Evolutionary conservation across 768 basidiomycete species (phyloP), one percentile per base, ranked within the genome.

Genomic region (Russula virescens): DNA sequence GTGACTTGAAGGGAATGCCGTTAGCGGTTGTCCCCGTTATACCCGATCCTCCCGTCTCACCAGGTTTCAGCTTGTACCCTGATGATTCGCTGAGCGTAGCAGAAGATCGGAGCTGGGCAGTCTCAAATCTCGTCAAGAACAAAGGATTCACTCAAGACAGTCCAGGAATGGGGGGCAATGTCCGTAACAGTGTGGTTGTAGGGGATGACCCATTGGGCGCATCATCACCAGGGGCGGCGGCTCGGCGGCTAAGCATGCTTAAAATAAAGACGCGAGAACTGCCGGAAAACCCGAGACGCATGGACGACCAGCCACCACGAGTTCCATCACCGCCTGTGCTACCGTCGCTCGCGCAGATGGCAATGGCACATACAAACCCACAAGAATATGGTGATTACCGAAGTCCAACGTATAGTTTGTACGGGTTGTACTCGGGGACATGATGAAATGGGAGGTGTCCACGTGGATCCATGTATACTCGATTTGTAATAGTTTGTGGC

Each of bases 361-460:
- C 81, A 53, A 71, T 91, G 69, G 80, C 82, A 49, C 86, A 87
- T 63, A 72, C 75, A 2, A 82, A 87, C 60, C 80, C 82, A 5
- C 81, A 85, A 57, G 84, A 79, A 4, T 88, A 81, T 72, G 81
- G 77, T 7, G 82, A 82, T 52, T 91, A 91, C 64, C 78, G 84
- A 64, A 89, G 89, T 68, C 88, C 90, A 19, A 91, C 90, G 6
- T 91, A 91, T 67, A 92, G 89, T 71, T 82, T 92, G 59, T 91
- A 87, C 69, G 86, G 86, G 45, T 67, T 90, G 66, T 91, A 91
- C 69, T 86, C 74, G 28, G 84, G 85, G 48, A 19, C 26, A 6
- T 47, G 38, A 43, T 3, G 75, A 83, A 66, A 88, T 82, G 74
- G 84, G 84, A 55, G 68, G 74, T 18, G 67, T 63, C 23, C 76